Conservation (phyloP, 1,139 yeast genomes). For the Eremothecium gossypii region DNA sequence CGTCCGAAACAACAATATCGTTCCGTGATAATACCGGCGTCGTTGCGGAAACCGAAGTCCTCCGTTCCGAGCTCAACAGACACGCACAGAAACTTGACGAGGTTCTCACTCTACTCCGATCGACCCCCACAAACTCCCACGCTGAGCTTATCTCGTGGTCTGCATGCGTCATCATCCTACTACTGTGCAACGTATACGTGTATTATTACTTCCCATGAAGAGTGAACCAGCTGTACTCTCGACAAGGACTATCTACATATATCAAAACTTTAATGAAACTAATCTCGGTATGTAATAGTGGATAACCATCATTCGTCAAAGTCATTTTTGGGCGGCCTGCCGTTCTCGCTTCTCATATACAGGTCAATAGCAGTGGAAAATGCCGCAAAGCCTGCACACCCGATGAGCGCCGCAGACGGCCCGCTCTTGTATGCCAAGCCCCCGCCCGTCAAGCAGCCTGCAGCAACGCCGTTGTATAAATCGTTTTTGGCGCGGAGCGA, state of each 20-base stretch:
- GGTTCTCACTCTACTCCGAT: constrained; percentile 12
- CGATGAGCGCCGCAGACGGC: constrained; percentile 83
- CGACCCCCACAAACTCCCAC: constrained; percentile 1
- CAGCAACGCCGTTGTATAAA: constrained; percentile 81
- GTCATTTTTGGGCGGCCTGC: constrained; percentile 80
- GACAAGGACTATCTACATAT: constrained; percentile 4
- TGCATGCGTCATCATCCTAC: constrained; percentile 25
- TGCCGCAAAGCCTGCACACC: constrained; percentile 97
- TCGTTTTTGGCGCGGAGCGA: constrained; percentile 75
- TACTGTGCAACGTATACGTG: constrained; percentile 23
- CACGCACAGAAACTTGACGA: constrained; percentile 20
- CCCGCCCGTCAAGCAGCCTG: constrained; percentile 96
- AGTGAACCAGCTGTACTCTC: background rate
- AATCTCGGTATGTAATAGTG: no score
- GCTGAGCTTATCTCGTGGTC: constrained; percentile 19
- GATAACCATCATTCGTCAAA: constrained; percentile 53
- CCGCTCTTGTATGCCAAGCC: constrained; percentile 89
- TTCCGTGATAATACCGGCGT: no score
- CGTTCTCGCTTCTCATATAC: constrained; percentile 79
- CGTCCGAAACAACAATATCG: no score
- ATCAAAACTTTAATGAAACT: background rate
- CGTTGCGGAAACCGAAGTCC: background rate
- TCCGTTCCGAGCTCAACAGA: constrained; percentile 10
- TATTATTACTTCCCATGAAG: constrained; percentile 12
- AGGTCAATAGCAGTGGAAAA: constrained; percentile 89